phyloP scores from a whole-genome alignment of 1,284 basidiomycete species.

The Ganoderma sinense region DNA sequence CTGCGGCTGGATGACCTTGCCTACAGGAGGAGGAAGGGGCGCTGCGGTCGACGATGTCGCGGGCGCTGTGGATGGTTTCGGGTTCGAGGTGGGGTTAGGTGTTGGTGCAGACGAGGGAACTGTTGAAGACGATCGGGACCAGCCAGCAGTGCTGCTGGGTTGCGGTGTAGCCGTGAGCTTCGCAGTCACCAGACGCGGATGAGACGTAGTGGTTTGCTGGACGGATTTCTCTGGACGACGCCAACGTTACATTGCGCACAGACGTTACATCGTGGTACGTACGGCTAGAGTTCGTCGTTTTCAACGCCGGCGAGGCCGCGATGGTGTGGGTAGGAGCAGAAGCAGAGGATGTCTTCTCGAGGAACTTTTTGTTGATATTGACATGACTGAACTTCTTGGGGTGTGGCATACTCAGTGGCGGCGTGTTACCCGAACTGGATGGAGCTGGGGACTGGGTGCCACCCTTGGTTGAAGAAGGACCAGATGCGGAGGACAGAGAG shows the following conservation, averaged over 20 bases:
- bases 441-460: conserved; percentile 31
- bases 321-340: conserved; percentile 50
- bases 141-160: conserved; percentile 66
- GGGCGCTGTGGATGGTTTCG: conserved; percentile 41
- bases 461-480: conserved; percentile 32
- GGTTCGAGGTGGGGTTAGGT: conserved; percentile 43
- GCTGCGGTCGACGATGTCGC: conserved; percentile 35
- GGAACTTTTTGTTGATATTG: conserved; percentile 94
- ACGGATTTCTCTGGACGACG: conserved; percentile 59
- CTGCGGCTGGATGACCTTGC: conserved; percentile 77
- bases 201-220: conserved; percentile 60
- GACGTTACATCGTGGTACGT: conserved; percentile 40
- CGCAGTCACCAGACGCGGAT: conserved; percentile 84
- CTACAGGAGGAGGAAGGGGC: conserved; percentile 60
- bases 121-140: conserved; percentile 81
- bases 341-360: conserved; percentile 79
- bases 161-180: conserved; percentile 78
- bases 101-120: conserved; percentile 60
- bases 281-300: conserved; percentile 61
- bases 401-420: conserved; percentile 52
- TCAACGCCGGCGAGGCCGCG: conserved; percentile 49
- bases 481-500: conserved; percentile 37
- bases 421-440: conserved; percentile 28
- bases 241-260: conserved; percentile 17
- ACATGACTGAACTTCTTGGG: conserved; percentile 88